Evolutionary conservation across 495 filamentous ascomycete genomes (phyloP), one percentile per base, ranked within the genome.

Genomic region (Talaromyces trachyspermus): DNA sequence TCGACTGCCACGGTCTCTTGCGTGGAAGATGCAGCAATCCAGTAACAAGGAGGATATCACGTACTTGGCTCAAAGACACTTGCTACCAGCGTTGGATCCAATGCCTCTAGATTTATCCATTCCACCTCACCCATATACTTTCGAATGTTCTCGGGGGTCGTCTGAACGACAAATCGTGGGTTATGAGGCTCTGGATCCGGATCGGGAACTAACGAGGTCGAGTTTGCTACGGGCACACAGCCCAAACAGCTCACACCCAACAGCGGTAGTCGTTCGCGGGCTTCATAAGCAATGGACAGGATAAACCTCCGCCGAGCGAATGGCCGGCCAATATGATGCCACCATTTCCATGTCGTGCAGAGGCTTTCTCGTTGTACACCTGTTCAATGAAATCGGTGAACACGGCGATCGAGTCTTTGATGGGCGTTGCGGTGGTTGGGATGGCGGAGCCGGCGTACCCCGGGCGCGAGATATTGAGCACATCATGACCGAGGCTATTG

Each of bases 281-380:
- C 57, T 60, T 58, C 52, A 51, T 35, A 38, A 35, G 40, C 32
- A 43, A 60, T 58, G 46, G 43, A 51, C 46, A 55, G 22, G 41
- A 36, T 5, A 46, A 27, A 11, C 18, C 48, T 15, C 48, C 48
- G 22, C 44, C 44, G 5, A 56, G 27, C 2, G 47, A 53, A 48
- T 50, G 51, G 19, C 43, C 50, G n/a, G 49, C 35, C 3, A 57
- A 9, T 23, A 57, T 53, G 20, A 54, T 52, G n/a, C 48, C 54
- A 11, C 27, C 32, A 15, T 46, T 36, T 11, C 14, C n/a, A 32
- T 41, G 20, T 7, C 26, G 24, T 15, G 40, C 43, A 15, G 37
- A 20, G 20, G 46, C 33, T 19, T 52, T 18, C 10, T 38, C 29
- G 8, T 32, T 26, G 27, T 51, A 50, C 7, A 52, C 42, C 11